phyloP scores from a whole-genome alignment of 352 stramenopile species.

The Pythium periplocum region DNA sequence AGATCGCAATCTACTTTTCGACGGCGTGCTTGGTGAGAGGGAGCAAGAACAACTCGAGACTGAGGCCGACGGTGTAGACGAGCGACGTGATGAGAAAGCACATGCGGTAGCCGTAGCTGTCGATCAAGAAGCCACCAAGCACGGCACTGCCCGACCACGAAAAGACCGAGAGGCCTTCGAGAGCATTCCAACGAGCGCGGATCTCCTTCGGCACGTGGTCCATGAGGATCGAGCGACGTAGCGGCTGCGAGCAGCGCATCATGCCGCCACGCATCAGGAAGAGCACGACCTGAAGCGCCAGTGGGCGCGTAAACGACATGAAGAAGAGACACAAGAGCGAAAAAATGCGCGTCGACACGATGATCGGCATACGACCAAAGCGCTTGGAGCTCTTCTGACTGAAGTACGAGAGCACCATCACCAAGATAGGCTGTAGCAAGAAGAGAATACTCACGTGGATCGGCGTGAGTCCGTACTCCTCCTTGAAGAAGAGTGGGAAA shows the following conservation, averaged over 20 bases:
- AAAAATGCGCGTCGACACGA: conserved; percentile 53
- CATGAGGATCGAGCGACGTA: conserved; percentile 76
- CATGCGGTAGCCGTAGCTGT: conserved; percentile 68
- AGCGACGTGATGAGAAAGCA: conserved; percentile 81
- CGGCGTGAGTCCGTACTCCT: conserved; percentile 69
- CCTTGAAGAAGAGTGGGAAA: conserved; percentile 80
- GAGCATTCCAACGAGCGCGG: conserved; percentile 69
- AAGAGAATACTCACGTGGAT: conserved; percentile 72
- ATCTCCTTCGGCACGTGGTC: conserved; percentile 72
- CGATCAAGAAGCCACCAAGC: conserved; percentile 68
- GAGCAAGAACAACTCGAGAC: conserved; percentile 52
- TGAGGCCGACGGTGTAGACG: conserved; percentile 58
- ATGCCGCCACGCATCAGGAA: conserved; percentile 76
- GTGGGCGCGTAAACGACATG: conserved; percentile 54
- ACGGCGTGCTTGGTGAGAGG: conserved; percentile 59
- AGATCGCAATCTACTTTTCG: conserved; percentile 11
- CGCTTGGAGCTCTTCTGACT: conserved; percentile 42
- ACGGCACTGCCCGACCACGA: conserved; percentile 81
- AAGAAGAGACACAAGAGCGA: conserved; percentile 57
- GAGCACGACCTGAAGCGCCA: conserved; percentile 52
- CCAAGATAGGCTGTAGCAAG: conserved; percentile 54
- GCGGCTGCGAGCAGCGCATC: conserved; percentile 80
- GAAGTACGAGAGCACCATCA: conserved; percentile 57
- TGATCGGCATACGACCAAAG: conserved; percentile 67
- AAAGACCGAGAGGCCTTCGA: conserved; percentile 73